These are phyloP conservation scores for Nannizzia gypsea DNA, from an alignment of 2,329 filamentous ascomycete genomes.

Conservation along the genomic window DNA sequence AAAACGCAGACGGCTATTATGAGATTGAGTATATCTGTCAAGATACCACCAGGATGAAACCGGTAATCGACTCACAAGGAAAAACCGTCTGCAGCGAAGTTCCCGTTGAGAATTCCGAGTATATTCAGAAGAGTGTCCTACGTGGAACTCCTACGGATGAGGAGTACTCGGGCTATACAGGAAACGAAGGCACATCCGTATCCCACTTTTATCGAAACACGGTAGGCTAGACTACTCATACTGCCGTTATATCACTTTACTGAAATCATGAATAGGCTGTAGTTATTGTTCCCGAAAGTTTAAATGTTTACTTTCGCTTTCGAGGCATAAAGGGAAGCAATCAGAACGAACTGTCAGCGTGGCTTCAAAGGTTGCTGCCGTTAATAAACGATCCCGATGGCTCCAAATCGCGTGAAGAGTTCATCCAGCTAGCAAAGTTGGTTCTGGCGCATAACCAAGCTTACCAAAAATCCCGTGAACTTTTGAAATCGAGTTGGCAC, in stretches of 20 bases:
- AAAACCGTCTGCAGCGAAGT: conserved; percentile 3
- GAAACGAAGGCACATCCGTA: conserved; percentile 18
- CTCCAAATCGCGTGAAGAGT: background rate
- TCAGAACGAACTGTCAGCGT: background rate
- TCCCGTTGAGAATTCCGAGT: conserved; percentile 5
- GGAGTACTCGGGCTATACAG: conserved; percentile 18
- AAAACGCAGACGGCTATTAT: conserved; percentile 1
- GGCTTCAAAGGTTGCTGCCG: background rate
- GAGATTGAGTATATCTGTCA: conserved; percentile 3
- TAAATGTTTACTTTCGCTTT: background rate
- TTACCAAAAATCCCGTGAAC: background rate
- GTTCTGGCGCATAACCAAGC: background rate
- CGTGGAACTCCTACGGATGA: conserved; percentile 16
- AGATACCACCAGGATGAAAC: background rate
- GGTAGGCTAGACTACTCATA: conserved; percentile 8
- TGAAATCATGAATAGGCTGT: background rate
- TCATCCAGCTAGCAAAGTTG: background rate
- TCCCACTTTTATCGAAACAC: conserved; percentile 19
- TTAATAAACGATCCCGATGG: background rate
- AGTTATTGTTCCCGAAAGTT: background rate
- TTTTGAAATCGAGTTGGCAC: background rate
- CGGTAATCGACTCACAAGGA: conserved; percentile 9
- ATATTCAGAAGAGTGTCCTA: conserved; percentile 12
- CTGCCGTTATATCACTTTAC: background rate
- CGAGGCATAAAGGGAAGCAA: background rate